Evolutionary conservation across 2,329 filamentous ascomycete genomes (phyloP).

Genomic region (Madurella fahalii): DNA sequence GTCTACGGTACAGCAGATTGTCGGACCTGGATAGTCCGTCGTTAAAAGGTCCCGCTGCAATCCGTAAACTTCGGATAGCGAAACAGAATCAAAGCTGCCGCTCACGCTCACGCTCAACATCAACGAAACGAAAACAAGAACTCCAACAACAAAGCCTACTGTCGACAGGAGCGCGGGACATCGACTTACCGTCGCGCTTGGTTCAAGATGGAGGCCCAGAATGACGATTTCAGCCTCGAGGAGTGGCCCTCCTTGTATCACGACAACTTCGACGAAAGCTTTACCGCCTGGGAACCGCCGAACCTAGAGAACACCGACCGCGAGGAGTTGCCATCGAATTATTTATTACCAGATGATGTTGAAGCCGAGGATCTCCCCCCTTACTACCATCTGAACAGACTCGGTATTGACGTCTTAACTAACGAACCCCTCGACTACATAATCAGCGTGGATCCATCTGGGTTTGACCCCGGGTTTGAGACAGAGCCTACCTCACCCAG

Average conservation of each 20-base stretch:
- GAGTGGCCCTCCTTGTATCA: neutral
- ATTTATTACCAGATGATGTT: too few species aligned
- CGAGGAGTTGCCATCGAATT: too few species aligned
- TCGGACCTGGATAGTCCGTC: neutral
- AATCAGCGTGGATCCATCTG: too few species aligned
- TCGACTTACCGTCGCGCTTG: neutral
- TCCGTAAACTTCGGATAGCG: neutral
- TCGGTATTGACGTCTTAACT: too few species aligned
- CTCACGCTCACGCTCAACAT: neutral
- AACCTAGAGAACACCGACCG: neutral
- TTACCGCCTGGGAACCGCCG: neutral
- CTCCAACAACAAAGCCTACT: neutral
- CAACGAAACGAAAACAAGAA: neutral
- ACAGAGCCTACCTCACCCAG: too few species aligned
- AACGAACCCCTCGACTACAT: too few species aligned
- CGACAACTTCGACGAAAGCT: neutral
- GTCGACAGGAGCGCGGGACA: neutral
- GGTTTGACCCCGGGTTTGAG: too few species aligned
- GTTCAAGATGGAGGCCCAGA: neutral
- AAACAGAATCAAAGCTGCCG: neutral
- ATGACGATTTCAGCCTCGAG: neutral
- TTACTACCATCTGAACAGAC: too few species aligned
- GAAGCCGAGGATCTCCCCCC: too few species aligned
- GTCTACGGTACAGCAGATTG: constrained; percentile 1
- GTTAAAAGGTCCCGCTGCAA: constrained; percentile 3